Evolutionary conservation across 2,329 filamentous ascomycete genomes (phyloP).

Genomic region (Aulographum hederae): DNA sequence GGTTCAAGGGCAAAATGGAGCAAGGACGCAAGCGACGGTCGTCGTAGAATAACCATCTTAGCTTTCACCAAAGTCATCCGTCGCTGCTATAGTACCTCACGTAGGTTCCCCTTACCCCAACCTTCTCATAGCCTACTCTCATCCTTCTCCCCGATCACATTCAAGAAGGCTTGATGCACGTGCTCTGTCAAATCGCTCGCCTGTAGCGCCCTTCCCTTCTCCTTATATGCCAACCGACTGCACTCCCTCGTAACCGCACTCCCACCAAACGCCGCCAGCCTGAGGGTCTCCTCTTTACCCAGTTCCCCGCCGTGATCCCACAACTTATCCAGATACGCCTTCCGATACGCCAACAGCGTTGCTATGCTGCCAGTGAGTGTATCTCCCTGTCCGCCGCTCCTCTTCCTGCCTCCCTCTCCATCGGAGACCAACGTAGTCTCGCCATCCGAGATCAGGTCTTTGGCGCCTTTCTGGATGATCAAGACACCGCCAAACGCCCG

Average conservation of each 20-base stretch:
- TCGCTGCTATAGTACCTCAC: too few species aligned
- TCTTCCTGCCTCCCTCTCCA: constrained; percentile 64
- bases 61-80: too few species aligned
- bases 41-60: too few species aligned
- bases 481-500: constrained; percentile 71
- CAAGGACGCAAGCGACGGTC: too few species aligned
- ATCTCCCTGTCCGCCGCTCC: constrained; percentile 88
- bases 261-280: constrained; percentile 71
- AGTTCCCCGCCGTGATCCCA: constrained; percentile 48
- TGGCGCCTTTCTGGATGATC: constrained; percentile 72
- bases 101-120: too few species aligned
- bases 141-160: constrained; percentile 52
- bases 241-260: constrained; percentile 79
- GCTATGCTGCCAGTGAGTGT: constrained; percentile 80
- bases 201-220: constrained; percentile 75
- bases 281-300: constrained; percentile 39
- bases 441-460: constrained; percentile 73
- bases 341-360: constrained; percentile 75
- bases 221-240: constrained; percentile 69
- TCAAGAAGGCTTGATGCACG: constrained; percentile 65
- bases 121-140: constrained; percentile 1
- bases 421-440: constrained; percentile 58
- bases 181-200: constrained; percentile 86
- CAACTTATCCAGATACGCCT: constrained; percentile 65
- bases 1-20: too few species aligned